These are phyloP conservation scores for Tolypocladium ovalisporum DNA, from an alignment of 2,329 filamentous ascomycete species.

Conservation along the genomic window DNA sequence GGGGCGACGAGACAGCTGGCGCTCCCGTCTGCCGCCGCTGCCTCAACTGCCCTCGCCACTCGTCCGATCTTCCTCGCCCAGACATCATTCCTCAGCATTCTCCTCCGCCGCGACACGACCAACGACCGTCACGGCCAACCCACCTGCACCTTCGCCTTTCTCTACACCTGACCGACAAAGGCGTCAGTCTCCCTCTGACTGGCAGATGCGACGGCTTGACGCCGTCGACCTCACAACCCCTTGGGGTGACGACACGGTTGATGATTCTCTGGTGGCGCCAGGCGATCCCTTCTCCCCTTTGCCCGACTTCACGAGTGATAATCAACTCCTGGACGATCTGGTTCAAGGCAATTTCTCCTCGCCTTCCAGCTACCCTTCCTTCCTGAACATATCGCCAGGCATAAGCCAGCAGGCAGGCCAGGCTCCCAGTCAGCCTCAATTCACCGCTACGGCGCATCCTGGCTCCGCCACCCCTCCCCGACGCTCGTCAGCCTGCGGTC, in stretches of 20 bases:
- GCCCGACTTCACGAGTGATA: slow-evolving; percentile 5
- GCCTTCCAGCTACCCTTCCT: slow-evolving; percentile 22
- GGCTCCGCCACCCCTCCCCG: slow-evolving; percentile 6
- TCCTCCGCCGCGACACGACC: background rate
- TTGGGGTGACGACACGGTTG: slow-evolving; percentile 6
- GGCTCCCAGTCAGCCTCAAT: slow-evolving; percentile 1
- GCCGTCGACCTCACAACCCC: background rate
- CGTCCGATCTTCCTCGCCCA: background rate
- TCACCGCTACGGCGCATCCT: background rate
- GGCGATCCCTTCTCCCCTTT: background rate
- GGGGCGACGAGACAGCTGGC: background rate
- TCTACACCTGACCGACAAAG: background rate
- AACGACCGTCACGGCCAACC: background rate
- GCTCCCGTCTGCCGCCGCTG: background rate
- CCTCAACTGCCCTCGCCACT: background rate
- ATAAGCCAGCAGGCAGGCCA: slow-evolving; percentile 1
- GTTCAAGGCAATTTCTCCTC: slow-evolving; percentile 21
- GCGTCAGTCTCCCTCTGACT: background rate
- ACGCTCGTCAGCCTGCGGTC: slow-evolving; percentile 2
- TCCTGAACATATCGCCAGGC: slow-evolving; percentile 6
- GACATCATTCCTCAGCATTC: background rate
- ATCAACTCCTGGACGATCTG: slow-evolving; percentile 14
- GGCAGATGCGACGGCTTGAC: background rate
- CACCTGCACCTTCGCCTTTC: background rate
- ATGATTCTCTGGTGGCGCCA: background rate